Evolutionary conservation across 768 basidiomycete genomes (phyloP).

Genomic region (Candolleomyces efflorescens): DNA sequence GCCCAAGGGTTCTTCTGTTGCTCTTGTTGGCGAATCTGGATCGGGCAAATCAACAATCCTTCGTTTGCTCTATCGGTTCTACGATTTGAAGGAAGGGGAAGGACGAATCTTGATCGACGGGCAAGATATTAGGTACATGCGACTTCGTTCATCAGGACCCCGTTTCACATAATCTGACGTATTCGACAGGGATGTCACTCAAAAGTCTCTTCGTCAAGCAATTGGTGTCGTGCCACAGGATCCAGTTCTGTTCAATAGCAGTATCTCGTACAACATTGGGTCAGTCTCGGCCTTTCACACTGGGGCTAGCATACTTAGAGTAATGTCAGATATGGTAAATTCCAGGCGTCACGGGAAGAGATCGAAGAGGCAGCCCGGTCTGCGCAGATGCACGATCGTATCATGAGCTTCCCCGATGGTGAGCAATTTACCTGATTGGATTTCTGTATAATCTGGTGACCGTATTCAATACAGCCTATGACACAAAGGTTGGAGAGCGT

Average conservation of each 20-base stretch:
- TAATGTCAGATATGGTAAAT: slow-evolving; percentile 66
- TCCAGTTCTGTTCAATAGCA: slow-evolving; percentile 66
- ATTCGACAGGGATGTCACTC: slow-evolving; percentile 70
- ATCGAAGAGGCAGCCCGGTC: slow-evolving; percentile 76
- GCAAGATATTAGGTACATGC: slow-evolving; percentile 60
- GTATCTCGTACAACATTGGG: slow-evolving; percentile 72
- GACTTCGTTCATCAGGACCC: not conserved
- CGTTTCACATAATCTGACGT: not conserved
- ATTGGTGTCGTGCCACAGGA: slow-evolving; percentile 94
- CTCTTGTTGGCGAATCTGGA: slow-evolving; percentile 83
- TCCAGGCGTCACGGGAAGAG: slow-evolving; percentile 64
- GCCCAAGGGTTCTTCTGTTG: slow-evolving; percentile 82
- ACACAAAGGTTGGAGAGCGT: slow-evolving; percentile 87
- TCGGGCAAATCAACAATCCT: slow-evolving; percentile 81
- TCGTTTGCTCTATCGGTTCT: slow-evolving; percentile 89
- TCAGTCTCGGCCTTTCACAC: slow-evolving; percentile 23
- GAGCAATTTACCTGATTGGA: not conserved
- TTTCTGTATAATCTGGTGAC: not conserved
- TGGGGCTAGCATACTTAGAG: slow-evolving; percentile 1
- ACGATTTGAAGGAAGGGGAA: slow-evolving; percentile 78
- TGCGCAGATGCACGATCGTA: slow-evolving; percentile 86
- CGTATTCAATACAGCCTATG: slow-evolving; percentile 43
- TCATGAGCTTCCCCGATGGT: slow-evolving; percentile 78
- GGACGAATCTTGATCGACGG: slow-evolving; percentile 83
- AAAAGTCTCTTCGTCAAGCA: slow-evolving; percentile 68